Evolutionary conservation across 2,329 filamentous ascomycete species (phyloP), one percentile per base, ranked within the genome.

Genomic region (Colletotrichum sp.): DNA sequence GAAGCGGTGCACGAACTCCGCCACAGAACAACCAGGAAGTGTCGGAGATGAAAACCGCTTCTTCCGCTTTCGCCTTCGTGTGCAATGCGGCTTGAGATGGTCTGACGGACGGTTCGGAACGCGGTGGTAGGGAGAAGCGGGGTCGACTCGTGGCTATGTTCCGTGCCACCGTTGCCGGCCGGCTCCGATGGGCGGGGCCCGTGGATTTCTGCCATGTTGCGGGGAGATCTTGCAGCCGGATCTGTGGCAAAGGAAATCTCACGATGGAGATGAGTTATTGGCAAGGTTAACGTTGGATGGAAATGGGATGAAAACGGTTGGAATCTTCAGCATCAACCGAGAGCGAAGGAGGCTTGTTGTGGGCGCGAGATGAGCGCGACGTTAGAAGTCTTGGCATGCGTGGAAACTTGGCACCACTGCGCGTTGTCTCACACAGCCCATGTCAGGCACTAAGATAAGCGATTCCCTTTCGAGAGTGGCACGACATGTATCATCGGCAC

Each of bases 41-140:
- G 83, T 43, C 80, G 76, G 3, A 85, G 85, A 43, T 87, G 83
- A 71, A 89, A 85, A 48, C 87, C 86, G 22, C 81, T 81, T 64
- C 87, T 81, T 3, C 87, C 87, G 73, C 85, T 87, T 79, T 89
- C 87, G 60, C 88, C 88, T 32, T 88, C 86, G 56, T 83, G 67
- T 18, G 70, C 73, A 66, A 77, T 70, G 70, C 68, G 65, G 61
- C 68, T 75, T 15, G 60, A 60, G 55, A 70, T 72, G 30, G 69
- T 77, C 71, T 76, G 27, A 12, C 76, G 56, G 16, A 76, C 77
- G 52, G 66, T 70, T 13, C 77, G 74, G 30, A 72, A 58, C 28
- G 32, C 64, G 67, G 75, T 43, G 9, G 78, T 79, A 9, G 80
- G 80, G 32, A 83, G 82, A 69, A 83, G 82, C 77, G 81, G 82